A percentile compares a stretch with the other conserved stretches of the same genome.
Conservation (phyloP, 2,329 filamentous ascomycete genomes). For the Colletotrichum viniferum region DNA sequence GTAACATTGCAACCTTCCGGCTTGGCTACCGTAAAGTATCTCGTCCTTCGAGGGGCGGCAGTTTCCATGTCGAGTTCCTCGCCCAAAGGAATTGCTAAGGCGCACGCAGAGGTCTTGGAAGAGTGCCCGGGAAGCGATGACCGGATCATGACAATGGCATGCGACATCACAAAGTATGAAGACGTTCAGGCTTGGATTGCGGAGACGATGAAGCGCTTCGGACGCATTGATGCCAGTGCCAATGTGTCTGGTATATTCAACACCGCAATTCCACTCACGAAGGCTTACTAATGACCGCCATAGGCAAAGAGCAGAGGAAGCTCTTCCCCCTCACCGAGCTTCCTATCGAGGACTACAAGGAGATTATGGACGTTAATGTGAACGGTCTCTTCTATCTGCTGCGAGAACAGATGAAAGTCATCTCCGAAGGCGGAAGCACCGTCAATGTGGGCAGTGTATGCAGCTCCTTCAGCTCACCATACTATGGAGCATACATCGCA, state of each 20-base stretch:
- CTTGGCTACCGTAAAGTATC: conserved; percentile 19
- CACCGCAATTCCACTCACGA: background rate
- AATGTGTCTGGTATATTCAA: background rate
- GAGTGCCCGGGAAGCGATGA: background rate
- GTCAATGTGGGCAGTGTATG: conserved; percentile 46
- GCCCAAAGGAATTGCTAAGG: conserved; percentile 27
- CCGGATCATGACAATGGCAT: conserved; percentile 6
- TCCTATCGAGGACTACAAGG: conserved; percentile 25
- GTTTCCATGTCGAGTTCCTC: background rate
- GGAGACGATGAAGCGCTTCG: background rate
- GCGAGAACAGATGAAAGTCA: conserved; percentile 25
- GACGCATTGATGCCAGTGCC: background rate
- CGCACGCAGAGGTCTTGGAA: conserved; percentile 14
- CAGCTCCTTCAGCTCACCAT: conserved; percentile 26
- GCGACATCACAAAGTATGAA: background rate
- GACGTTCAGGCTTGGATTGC: background rate
- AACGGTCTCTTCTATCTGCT: conserved; percentile 25
- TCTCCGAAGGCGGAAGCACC: conserved; percentile 42
- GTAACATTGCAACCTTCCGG: conserved; percentile 14
- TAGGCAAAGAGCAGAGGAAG: conserved; percentile 27
- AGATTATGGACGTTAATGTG: conserved; percentile 24
- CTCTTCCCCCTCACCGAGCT: conserved; percentile 26
- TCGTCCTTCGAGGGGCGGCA: conserved; percentile 28
- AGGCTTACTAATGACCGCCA: background rate
- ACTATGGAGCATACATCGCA: conserved; percentile 34